A percentile compares a stretch with the other conserved stretches of the same genome.
phyloP scores from a whole-genome alignment of 352 stramenopile genomes.

The Elongisporangium anandrum region DNA sequence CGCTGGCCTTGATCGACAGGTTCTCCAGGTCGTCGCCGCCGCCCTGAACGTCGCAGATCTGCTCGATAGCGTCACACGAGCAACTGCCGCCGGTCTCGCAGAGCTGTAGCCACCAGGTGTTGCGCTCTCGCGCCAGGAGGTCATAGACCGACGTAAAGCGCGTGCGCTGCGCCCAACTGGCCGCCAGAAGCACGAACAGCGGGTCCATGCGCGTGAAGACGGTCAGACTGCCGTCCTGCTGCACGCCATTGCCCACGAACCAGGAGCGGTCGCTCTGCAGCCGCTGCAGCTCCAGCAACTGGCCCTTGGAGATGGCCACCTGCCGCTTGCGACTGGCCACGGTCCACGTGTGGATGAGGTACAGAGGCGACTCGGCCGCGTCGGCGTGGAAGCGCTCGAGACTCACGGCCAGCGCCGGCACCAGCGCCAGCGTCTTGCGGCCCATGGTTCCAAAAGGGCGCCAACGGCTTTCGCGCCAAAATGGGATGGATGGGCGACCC shows the following conservation, averaged over 20 bases:
- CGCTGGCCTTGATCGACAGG: conserved; percentile 54
- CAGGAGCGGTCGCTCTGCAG: conserved; percentile 59
- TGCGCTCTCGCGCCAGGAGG: conserved; percentile 33
- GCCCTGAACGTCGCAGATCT: conserved; percentile 53
- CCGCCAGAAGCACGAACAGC: conserved; percentile 67
- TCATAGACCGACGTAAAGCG: conserved; percentile 60
- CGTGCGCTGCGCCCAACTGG: conserved; percentile 36
- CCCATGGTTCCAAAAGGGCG: conserved; percentile 23
- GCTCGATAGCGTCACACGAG: conserved; percentile 23
- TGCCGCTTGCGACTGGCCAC: conserved; percentile 36
- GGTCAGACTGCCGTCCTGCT: conserved; percentile 58
- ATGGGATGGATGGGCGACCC: conserved; percentile 4
- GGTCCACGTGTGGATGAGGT: conserved; percentile 50
- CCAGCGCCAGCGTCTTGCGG: conserved; percentile 43
- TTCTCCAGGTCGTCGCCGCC: conserved; percentile 40
- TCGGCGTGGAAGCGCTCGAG: conserved; percentile 70
- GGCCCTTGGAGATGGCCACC: conserved; percentile 37
- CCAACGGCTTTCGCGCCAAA: conserved; percentile 15
- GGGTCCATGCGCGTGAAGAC: conserved; percentile 66
- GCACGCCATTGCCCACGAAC: conserved; percentile 72
- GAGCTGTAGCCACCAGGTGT: conserved; percentile 57
- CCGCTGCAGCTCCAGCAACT: conserved; percentile 64
- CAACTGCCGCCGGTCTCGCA: conserved; percentile 8
- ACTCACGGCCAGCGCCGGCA: conserved; percentile 28
- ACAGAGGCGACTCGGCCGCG: conserved; percentile 42